These are phyloP conservation scores for Hypoxylon lienhwacheense DNA, from an alignment of 495 filamentous ascomycete genomes.

Conservation along the genomic window DNA sequence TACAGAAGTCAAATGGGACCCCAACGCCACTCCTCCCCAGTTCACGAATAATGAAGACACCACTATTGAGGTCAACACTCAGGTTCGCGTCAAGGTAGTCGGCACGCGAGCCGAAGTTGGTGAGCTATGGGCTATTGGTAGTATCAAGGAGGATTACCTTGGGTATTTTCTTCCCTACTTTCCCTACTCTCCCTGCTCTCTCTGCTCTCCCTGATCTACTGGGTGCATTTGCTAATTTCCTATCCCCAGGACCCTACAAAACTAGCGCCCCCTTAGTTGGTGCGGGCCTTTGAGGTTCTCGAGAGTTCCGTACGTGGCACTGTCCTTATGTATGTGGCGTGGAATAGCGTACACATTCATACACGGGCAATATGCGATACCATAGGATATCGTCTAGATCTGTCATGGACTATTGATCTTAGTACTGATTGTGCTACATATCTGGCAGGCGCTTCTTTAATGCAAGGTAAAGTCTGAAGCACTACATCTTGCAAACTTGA, in stretches of 20 bases:
- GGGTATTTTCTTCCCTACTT: slow-evolving; percentile 41
- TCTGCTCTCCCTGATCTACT: neutral
- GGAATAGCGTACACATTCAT: neutral
- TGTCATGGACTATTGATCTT: slow-evolving; percentile 4
- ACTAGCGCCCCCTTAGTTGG: neutral
- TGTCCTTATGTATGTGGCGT: neutral
- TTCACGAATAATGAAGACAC: slow-evolving; percentile 86
- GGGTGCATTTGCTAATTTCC: slow-evolving; percentile 1
- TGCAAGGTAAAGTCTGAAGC: slow-evolving; percentile 23
- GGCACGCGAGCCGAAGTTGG: slow-evolving; percentile 89
- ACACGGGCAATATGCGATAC: neutral
- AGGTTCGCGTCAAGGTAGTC: slow-evolving; percentile 89
- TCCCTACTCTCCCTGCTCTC: neutral
- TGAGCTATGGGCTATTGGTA: slow-evolving; percentile 94
- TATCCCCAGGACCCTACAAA: slow-evolving; percentile 19
- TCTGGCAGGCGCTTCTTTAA: slow-evolving; percentile 15
- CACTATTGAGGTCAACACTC: slow-evolving; percentile 89
- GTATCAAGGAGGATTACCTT: slow-evolving; percentile 84
- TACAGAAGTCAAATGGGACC: slow-evolving; percentile 87
- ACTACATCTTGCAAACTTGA: slow-evolving; percentile 8
- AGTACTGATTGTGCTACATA: slow-evolving; percentile 11
- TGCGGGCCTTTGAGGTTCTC: neutral
- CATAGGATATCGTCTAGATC: slow-evolving; percentile 12
- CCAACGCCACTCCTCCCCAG: slow-evolving; percentile 82
- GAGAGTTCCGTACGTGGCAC: neutral